phyloP scores from a whole-genome alignment of 1,284 basidiomycete species.

The Apiotrichum mycotoxinovorans region DNA sequence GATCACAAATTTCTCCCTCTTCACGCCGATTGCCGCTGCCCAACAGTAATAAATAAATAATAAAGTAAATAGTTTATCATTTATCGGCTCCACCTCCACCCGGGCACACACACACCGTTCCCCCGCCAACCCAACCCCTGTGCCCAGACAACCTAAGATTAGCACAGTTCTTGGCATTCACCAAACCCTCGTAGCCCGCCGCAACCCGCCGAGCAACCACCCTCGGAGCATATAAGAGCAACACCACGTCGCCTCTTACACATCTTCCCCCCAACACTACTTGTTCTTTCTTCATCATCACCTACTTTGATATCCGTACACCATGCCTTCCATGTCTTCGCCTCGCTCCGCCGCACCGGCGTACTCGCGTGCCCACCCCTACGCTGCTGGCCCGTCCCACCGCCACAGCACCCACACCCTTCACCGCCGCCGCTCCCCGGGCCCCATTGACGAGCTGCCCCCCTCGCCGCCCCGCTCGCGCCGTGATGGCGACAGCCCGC shows the following conservation, averaged over 20 bases:
- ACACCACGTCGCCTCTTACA: not conserved
- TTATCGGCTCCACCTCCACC: too few relatives aligned
- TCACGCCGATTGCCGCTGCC: too few relatives aligned
- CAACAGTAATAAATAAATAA: too few relatives aligned
- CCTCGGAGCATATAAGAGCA: too few relatives aligned
- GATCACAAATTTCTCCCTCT: not conserved
- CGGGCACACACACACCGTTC: not conserved
- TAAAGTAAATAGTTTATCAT: not conserved
- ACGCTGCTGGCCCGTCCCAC: conserved; percentile 1
- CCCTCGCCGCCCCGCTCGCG: conserved; percentile 42
- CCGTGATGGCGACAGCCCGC: conserved; percentile 37
- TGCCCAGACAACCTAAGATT: not conserved
- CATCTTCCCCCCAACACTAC: not conserved
- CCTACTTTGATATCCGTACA: not conserved
- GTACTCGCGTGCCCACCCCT: conserved; percentile 15
- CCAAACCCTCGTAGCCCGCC: not conserved
- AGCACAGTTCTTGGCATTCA: not conserved
- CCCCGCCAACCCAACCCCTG: not conserved
- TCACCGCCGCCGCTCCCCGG: conserved; percentile 5
- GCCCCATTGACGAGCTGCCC: conserved; percentile 21
- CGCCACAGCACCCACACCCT: not conserved
- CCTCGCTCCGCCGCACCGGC: conserved; percentile 3
- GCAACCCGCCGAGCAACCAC: not conserved
- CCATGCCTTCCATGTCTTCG: conserved; percentile 8
- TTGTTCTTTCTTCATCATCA: not conserved